Evolutionary conservation across 1,284 basidiomycete genomes (phyloP), one percentile per base, ranked within the genome.

Genomic region (Neonothopanus nambi): DNA sequence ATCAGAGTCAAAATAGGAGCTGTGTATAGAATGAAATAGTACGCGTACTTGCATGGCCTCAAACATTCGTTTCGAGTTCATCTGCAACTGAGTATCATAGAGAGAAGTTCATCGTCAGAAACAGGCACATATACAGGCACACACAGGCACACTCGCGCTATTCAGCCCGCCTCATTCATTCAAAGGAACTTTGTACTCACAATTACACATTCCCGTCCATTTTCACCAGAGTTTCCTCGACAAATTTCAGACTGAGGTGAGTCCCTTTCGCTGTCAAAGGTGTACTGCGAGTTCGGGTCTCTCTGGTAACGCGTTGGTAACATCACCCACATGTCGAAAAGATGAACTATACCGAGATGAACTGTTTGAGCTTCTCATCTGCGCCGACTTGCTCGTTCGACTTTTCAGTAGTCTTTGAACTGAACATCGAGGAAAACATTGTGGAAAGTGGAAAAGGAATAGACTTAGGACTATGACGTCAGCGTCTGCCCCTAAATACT

Each of bases 21-120:
- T n/a, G n/a, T n/a, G n/a, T n/a, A n/a, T n/a, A n/a, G n/a, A n/a
- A n/a, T n/a, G n/a, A 64, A 52, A 40, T 43, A 33, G 8, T 5
- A 52, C 3, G 65, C 77, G 50, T 58, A 84, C 84, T 80, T 91
- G 89, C 89, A 93, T 91, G 52, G 85, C 82, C 67, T 82, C 76
- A 69, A 92, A 91, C 52, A 91, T 66, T 48, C 76, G 72, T 59
- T 79, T 87, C 21, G 85, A 83, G 52, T 84, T 77, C 82, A 90
- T 82, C 63, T 79, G 78, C 55, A 89, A 65, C 88, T 91, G 62
- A 30, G 55, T 57, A 58, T 28, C 57, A 48, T 20, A 24, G 37
- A 37, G 21, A 45, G 28, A 47, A 26, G 15, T 47, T 30, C 42
- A 47, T 4, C 12, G 48, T n/a, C 36, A 17, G 37, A 30, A 44